Evolutionary conservation across 306 rosid genomes (phyloP).

Genomic region (Dryas alaskensis): DNA sequence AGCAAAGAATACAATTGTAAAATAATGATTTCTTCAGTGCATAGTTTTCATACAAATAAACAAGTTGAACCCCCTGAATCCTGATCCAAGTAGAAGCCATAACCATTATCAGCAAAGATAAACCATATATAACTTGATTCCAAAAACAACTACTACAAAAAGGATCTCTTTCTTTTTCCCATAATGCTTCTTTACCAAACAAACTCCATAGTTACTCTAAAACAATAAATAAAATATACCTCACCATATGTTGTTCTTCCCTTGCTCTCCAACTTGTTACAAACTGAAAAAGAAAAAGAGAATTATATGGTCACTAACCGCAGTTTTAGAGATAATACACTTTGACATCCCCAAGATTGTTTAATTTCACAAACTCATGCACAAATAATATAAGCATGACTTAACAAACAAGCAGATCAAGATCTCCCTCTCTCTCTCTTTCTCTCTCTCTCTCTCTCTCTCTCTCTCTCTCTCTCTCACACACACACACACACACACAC

Average conservation of each 20-base stretch:
- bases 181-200: background rate
- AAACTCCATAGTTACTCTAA: background rate
- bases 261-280: slow-evolving; percentile 30
- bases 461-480: no score
- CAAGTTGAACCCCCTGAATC: background rate
- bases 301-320: background rate
- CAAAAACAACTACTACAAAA: background rate
- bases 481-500: no score
- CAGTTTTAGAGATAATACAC: background rate
- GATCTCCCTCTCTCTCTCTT: no score
- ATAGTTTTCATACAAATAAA: background rate
- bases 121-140: background rate
- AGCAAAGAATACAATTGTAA: background rate
- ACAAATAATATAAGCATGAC: background rate
- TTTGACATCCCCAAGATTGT: background rate
- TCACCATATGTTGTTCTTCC: slow-evolving; percentile 34
- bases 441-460: no score
- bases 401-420: background rate
- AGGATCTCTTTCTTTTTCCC: background rate
- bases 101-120: background rate
- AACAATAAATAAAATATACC: slow-evolving; percentile 20
- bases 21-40: background rate
- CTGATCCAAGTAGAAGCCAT: background rate
- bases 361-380: background rate
- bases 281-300: slow-evolving; percentile 22